Evolutionary conservation across 1,139 yeast genomes (phyloP).

Genomic region (Candida sp.): DNA sequence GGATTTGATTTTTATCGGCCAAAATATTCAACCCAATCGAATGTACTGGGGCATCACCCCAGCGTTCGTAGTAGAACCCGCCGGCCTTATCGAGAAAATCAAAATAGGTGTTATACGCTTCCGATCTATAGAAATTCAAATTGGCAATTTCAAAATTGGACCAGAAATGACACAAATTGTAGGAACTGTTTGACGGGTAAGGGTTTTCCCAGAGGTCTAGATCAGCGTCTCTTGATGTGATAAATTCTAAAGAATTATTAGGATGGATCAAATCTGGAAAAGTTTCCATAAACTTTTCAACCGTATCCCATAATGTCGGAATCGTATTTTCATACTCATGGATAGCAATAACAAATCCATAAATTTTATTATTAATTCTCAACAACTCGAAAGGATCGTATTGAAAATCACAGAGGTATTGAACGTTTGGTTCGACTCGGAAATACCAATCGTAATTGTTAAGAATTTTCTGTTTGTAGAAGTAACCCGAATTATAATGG

Average conservation of each 20-base stretch:
- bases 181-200: conserved; percentile 41
- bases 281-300: conserved; percentile 57
- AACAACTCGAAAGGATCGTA: conserved; percentile 43
- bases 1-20: conserved; percentile 65
- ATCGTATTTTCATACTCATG: conserved; percentile 46
- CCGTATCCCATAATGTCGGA: conserved; percentile 78
- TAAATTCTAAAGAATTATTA: conserved; percentile 65
- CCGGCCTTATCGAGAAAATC: conserved; percentile 67
- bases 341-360: conserved; percentile 43
- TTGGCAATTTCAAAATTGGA: conserved; percentile 89
- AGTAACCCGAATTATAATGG: conserved; percentile 45
- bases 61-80: conserved; percentile 87
- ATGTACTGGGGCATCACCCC: conserved; percentile 99
- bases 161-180: conserved; percentile 95
- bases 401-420: conserved; percentile 47
- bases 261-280: conserved; percentile 65
- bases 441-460: conserved; percentile 43
- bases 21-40: conserved; percentile 70
- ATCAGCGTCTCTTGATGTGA: conserved; percentile 53
- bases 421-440: conserved; percentile 46
- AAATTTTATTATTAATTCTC: conserved; percentile 31
- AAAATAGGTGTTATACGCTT: conserved; percentile 67
- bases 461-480: conserved; percentile 38
- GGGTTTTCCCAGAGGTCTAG: conserved; percentile 21
- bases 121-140: conserved; percentile 74